phyloP scores from a whole-genome alignment of 2,329 filamentous ascomycete genomes.

The Pyrenochaeta sp. region DNA sequence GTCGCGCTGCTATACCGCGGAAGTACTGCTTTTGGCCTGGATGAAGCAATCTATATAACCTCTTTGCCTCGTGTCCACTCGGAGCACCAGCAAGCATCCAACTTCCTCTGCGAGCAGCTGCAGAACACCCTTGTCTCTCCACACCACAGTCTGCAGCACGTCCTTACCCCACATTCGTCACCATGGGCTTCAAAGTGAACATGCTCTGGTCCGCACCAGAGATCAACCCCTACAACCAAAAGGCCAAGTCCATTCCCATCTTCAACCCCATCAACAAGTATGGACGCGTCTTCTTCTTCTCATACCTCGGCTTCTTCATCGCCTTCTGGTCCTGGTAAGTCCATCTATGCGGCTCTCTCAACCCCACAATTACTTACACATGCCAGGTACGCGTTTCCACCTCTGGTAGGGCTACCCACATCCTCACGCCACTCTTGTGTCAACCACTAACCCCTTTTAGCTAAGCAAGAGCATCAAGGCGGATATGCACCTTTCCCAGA shows the following conservation, averaged over 20 bases:
- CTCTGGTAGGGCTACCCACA: slow-evolving; percentile 63
- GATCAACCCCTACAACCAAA: slow-evolving; percentile 83
- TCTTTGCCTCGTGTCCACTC: slow-evolving; percentile 20
- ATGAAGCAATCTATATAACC: slow-evolving; percentile 35
- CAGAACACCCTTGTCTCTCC: slow-evolving; percentile 8
- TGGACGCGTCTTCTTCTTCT: slow-evolving; percentile 89
- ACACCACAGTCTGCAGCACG: slow-evolving; percentile 2
- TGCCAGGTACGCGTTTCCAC: slow-evolving; percentile 83
- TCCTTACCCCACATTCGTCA: slow-evolving; percentile 11
- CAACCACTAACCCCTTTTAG: slow-evolving; percentile 53
- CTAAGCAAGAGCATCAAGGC: slow-evolving; percentile 71
- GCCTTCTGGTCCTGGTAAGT: slow-evolving; percentile 81
- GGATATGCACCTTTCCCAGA: slow-evolving; percentile 74
- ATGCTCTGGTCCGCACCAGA: slow-evolving; percentile 64
- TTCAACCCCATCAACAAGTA: slow-evolving; percentile 81
- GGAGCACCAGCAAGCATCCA: slow-evolving; percentile 22
- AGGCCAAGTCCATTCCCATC: slow-evolving; percentile 79
- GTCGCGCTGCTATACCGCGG: slow-evolving; percentile 43
- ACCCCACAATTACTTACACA: slow-evolving; percentile 28
- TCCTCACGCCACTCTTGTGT: slow-evolving; percentile 6
- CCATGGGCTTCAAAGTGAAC: slow-evolving; percentile 44
- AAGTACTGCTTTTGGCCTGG: slow-evolving; percentile 33
- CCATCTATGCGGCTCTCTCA: slow-evolving; percentile 5
- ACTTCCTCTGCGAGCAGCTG: slow-evolving; percentile 14
- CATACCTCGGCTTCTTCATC: slow-evolving; percentile 84